Evolutionary conservation across 2,329 filamentous ascomycete genomes (phyloP).

Genomic region (Conoideocrella luteorostrata): DNA sequence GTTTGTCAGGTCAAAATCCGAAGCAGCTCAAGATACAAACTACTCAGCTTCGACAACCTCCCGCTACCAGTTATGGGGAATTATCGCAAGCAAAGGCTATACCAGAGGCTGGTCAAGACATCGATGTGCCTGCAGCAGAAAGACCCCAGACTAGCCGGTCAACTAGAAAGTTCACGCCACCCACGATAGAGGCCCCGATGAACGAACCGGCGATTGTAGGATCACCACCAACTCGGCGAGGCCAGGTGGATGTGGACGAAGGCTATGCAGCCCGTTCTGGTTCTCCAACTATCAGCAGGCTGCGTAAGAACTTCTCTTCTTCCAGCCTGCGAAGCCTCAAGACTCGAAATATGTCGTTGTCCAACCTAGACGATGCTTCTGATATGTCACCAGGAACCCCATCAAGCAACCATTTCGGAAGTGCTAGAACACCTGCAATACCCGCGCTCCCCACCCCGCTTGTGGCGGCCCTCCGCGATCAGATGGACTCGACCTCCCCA

Average conservation of each 20-base stretch:
- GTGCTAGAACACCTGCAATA: constrained; percentile 41
- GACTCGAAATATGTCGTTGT: constrained; percentile 65
- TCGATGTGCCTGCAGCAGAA: constrained; percentile 8
- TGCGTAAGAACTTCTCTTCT: constrained; percentile 63
- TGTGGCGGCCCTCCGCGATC: constrained; percentile 54
- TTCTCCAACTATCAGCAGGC: constrained; percentile 45
- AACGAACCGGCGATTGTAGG: constrained; percentile 14
- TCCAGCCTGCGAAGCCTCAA: constrained; percentile 66
- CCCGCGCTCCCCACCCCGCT: constrained; percentile 64
- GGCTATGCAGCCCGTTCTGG: constrained; percentile 36
- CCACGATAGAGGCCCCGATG: constrained; percentile 7
- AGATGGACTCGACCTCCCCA: constrained; percentile 48
- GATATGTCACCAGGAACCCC: constrained; percentile 71
- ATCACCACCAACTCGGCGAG: constrained; percentile 27
- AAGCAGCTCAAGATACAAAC: constrained; percentile 91
- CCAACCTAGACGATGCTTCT: constrained; percentile 52
- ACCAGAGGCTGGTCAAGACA: constrained; percentile 10
- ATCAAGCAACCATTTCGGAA: constrained; percentile 59
- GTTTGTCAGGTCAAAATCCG: constrained; percentile 72
- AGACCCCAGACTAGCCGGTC: constrained; percentile 7
- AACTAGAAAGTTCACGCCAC: constrained; percentile 3
- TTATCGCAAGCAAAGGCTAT: neutral
- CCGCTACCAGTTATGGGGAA: constrained; percentile 9
- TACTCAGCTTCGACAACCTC: constrained; percentile 20
- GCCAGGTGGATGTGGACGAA: constrained; percentile 29